A percentile compares a stretch with the other conserved stretches of the same genome.
phyloP scores from a whole-genome alignment of 495 filamentous ascomycete species.

The Aspergillus nidulans region DNA sequence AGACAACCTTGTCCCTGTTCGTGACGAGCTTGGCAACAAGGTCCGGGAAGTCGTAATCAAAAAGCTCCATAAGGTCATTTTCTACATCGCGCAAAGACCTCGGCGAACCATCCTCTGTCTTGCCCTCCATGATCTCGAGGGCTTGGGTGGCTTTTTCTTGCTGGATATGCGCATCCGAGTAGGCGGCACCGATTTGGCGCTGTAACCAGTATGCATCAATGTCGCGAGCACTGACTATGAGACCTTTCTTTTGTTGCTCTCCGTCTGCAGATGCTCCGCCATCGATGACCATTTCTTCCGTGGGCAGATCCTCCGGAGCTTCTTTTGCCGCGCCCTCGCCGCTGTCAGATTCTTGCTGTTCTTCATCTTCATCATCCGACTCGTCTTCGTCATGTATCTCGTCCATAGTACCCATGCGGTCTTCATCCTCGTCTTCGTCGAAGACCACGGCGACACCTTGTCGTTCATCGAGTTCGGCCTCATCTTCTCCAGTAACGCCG shows the following conservation, averaged over 20 bases:
- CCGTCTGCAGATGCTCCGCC: conserved; percentile 43
- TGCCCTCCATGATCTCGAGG: conserved; percentile 71
- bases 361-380: conserved; percentile 64
- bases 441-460: conserved; percentile 98
- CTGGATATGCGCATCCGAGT: conserved; percentile 83
- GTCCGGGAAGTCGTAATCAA: conserved; percentile 95
- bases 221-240: conserved; percentile 68
- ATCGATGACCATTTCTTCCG: conserved; percentile 79
- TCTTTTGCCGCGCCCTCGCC: conserved; percentile 50
- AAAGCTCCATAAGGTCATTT: conserved; percentile 96
- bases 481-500: conserved; percentile 54
- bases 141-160: conserved; percentile 82
- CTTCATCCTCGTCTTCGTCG: conserved; percentile 88
- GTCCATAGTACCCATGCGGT: conserved; percentile 64
- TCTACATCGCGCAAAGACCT: conserved; percentile 86
- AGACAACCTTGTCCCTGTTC: conserved; percentile 88
- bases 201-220: conserved; percentile 99
- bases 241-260: conserved; percentile 49
- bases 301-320: conserved; percentile 40
- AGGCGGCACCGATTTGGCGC: conserved; percentile 80
- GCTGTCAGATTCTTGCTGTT: conserved; percentile 48
- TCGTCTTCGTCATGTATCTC: conserved; percentile 77
- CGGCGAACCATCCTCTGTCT: conserved; percentile 74
- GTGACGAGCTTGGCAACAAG: conserved; percentile 88
- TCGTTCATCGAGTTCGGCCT: conserved; percentile 79